Base-by-base conservation (phyloP, 805 yeast species). In the Metschnikowia baotianmanensis region DNA sequence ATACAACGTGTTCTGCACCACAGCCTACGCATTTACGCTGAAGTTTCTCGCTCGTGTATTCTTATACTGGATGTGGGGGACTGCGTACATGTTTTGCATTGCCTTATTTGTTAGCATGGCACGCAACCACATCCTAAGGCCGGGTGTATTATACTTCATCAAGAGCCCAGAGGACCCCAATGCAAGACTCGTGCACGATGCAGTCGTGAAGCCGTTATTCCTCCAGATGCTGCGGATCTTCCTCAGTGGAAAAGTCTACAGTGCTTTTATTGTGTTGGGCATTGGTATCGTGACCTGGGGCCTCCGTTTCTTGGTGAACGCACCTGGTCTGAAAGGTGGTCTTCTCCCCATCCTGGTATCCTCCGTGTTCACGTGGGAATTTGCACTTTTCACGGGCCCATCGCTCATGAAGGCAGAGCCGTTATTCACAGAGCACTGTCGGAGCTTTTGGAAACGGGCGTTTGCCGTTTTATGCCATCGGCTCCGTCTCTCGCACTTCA, bases 121-220 rank as follows among this genome's bases (percentile, higher is more conserved):
- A 16, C 73, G 99, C 46, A 67, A 75, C 32, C 64, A 69, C 44
- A 80, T 88, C 28, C 72, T 91, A 43, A 76, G 99, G 41, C 83
- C 85, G 0, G 99, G 99, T 10, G 96, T 87, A 7, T 69, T 93
- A 34, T 93, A 80, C 60, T 93, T 93, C 65, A 85, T 93, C 45
- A 76, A 96, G 52, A 88, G 96, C 17, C 96, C 96, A 4, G 96
- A 89, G 52, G 97, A 93, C 58, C 96, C 96, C 28, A 84, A 86
- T 52, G 82, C 88, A 33, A 79, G 91, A 50, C 76, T 93, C 10
- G 74, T 91, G 30, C 91, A 88, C 50, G 96, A 90, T 57, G 93
- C 96, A 1, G 62, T 93, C 38, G 83, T 85, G 43, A 80, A 85
- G 50, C 86, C 96, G 1, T 74, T 91, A 53, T 48, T 62, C 7